A percentile compares a stretch with the other conserved stretches of the same genome.
Evolutionary conservation across 2,329 filamentous ascomycete genomes (phyloP).

Genomic region (Parastagonospora avenae): DNA sequence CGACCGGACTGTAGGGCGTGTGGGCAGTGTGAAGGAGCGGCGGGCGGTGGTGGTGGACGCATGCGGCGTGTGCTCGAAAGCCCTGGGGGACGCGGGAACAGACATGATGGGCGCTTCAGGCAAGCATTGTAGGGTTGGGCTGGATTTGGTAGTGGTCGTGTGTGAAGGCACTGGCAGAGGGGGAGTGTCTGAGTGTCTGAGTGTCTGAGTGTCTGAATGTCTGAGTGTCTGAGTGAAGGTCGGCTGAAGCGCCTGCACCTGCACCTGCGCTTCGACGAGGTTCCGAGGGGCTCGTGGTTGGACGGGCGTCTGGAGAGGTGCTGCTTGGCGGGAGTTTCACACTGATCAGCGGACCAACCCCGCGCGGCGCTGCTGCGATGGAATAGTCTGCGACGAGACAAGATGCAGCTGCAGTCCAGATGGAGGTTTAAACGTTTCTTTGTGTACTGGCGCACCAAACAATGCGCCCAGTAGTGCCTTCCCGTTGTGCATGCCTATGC

Average conservation of each 20-base stretch:
- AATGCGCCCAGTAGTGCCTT: constrained; percentile 3
- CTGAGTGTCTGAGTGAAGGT: neutral
- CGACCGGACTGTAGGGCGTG: constrained; percentile 43
- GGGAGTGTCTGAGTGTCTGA: constrained; percentile 4
- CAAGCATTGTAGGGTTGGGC: constrained; percentile 23
- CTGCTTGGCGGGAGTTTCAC: constrained; percentile 15
- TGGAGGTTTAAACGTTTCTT: neutral
- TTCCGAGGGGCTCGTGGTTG: constrained; percentile 7
- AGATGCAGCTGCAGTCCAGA: neutral
- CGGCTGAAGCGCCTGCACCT: constrained; percentile 2
- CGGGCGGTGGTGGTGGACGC: constrained; percentile 33
- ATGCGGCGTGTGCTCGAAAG: constrained; percentile 32
- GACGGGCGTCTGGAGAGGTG: neutral
- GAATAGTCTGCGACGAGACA: neutral
- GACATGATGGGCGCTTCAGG: constrained; percentile 39
- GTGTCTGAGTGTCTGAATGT: constrained; percentile 5
- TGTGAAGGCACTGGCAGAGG: neutral
- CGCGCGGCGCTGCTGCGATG: neutral
- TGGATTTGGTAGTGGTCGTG: neutral
- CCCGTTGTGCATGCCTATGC: neutral
- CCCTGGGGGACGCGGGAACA: constrained; percentile 33
- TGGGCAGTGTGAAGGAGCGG: constrained; percentile 57
- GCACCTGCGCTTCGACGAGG: neutral
- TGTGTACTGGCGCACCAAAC: neutral
- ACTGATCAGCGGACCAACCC: constrained; percentile 10